Evolutionary conservation across 1,139 yeast genomes (phyloP).

Genomic region (Keqinozyma sinolaborantium): DNA sequence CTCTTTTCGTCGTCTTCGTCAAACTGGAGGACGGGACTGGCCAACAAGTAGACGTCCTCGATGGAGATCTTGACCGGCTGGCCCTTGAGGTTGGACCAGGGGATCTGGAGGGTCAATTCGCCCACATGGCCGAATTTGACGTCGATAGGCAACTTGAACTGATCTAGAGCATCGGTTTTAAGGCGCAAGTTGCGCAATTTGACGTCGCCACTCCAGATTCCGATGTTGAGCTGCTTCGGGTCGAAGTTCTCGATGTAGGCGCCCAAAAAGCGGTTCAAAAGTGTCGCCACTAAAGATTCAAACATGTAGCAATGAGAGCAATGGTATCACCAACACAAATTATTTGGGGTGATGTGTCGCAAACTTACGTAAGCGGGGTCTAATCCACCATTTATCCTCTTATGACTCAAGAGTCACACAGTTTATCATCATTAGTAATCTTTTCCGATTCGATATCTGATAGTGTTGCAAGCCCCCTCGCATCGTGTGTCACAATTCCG

Average conservation of each 20-base stretch:
- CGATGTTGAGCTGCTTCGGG: conserved; percentile 89
- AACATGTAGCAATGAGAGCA: too few relatives aligned
- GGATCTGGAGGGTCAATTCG: conserved; percentile 83
- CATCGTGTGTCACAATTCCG: too few relatives aligned
- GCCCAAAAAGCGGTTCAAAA: conserved; percentile 54
- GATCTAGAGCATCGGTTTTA: conserved; percentile 81
- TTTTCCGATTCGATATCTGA: too few relatives aligned
- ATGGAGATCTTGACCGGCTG: conserved; percentile 91
- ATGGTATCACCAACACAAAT: too few relatives aligned
- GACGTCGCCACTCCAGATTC: conserved; percentile 98
- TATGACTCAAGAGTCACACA: not conserved
- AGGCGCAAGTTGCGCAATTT: conserved; percentile 73
- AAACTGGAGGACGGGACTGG: conserved; percentile 62
- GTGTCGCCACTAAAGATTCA: conserved; percentile 54
- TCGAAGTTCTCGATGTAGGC: conserved; percentile 92
- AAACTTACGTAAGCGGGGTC: too few relatives aligned
- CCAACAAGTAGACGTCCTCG: conserved; percentile 82
- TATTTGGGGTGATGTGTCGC: too few relatives aligned
- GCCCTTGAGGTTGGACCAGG: conserved; percentile 93
- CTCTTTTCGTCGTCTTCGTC: conserved; percentile 64
- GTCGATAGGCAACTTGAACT: conserved; percentile 79
- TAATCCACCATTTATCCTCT: too few relatives aligned
- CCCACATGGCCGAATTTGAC: conserved; percentile 93
- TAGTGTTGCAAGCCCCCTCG: too few relatives aligned
- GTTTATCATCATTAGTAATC: not conserved